Evolutionary conservation across 2,329 filamentous ascomycete genomes (phyloP).

Genomic region (Geosmithia morbida): DNA sequence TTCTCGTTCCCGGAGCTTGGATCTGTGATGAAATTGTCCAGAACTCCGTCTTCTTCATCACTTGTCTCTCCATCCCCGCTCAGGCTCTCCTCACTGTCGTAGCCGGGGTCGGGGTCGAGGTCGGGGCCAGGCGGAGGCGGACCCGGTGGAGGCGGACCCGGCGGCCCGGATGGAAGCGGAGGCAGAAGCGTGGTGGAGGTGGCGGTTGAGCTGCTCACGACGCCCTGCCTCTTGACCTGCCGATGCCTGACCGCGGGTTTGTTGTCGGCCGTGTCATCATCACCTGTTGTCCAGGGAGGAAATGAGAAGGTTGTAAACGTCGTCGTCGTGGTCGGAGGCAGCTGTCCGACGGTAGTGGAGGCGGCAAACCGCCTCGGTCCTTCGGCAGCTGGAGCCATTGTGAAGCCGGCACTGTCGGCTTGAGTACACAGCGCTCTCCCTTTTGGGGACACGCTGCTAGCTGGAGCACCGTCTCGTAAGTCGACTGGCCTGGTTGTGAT

Average conservation of each 20-base stretch:
- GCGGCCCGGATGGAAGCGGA: not conserved
- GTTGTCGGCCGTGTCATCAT: not conserved
- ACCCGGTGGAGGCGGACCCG: not conserved
- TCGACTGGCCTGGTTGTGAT: no score
- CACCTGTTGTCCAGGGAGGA: not conserved
- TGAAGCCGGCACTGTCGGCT: not conserved
- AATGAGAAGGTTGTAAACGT: not conserved
- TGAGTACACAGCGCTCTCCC: no score
- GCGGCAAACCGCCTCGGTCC: not conserved
- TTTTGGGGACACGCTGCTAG: no score
- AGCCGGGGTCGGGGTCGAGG: no score
- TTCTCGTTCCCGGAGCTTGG: no score
- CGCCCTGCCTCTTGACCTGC: no score
- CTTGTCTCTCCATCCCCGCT: not conserved
- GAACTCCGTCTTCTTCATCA: not conserved
- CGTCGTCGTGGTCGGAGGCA: not conserved
- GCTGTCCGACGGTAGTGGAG: not conserved
- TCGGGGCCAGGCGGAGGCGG: no score
- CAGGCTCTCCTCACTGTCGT: not conserved
- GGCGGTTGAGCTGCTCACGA: no score
- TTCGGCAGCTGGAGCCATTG: not conserved
- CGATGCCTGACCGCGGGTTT: no score
- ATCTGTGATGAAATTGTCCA: no score
- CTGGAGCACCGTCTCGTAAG: no score
- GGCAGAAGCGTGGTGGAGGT: not conserved